Evolutionary conservation across 2,329 filamentous ascomycete genomes (phyloP).

Genomic region (Corynespora cassiicola): DNA sequence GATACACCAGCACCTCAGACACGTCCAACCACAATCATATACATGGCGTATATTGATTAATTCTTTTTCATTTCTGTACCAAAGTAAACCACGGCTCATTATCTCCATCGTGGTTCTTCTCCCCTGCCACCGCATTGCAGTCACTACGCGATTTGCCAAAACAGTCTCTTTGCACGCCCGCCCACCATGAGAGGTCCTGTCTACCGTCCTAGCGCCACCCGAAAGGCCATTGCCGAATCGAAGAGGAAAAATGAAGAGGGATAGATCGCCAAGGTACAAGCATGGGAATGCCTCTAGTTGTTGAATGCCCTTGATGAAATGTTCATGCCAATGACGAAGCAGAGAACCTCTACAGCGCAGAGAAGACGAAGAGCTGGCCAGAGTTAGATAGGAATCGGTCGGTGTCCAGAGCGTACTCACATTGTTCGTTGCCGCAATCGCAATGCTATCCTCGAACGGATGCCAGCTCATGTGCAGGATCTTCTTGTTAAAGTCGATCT

Average conservation of each 20-base stretch:
- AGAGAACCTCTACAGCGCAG: constrained; percentile 55
- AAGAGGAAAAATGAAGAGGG: constrained; percentile 33
- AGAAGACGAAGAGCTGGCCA: constrained; percentile 62
- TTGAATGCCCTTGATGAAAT: constrained; percentile 30
- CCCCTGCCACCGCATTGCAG: constrained; percentile 29
- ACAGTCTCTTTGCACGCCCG: constrained; percentile 27
- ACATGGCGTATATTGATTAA: constrained; percentile 11
- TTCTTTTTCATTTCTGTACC: constrained; percentile 36
- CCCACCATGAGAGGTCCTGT: constrained; percentile 30
- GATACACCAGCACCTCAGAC: too few relatives aligned
- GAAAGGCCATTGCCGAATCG: constrained; percentile 29
- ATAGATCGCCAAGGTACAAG: constrained; percentile 35
- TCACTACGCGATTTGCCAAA: constrained; percentile 30
- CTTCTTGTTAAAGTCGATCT: constrained; percentile 99
- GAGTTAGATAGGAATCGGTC: constrained; percentile 18
- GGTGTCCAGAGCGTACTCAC: constrained; percentile 64
- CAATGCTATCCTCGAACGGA: constrained; percentile 99
- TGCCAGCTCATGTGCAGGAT: constrained; percentile 99
- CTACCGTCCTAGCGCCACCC: constrained; percentile 39
- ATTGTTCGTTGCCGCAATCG: constrained; percentile 98
- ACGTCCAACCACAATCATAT: background rate
- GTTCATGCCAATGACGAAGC: constrained; percentile 26
- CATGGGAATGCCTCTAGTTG: constrained; percentile 34
- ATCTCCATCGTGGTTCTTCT: constrained; percentile 36
- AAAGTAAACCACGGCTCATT: constrained; percentile 30